Evolutionary conservation across 495 filamentous ascomycete species (phyloP), one percentile per base, ranked within the genome.

Genomic region (Beverwykella pulmonaria): DNA sequence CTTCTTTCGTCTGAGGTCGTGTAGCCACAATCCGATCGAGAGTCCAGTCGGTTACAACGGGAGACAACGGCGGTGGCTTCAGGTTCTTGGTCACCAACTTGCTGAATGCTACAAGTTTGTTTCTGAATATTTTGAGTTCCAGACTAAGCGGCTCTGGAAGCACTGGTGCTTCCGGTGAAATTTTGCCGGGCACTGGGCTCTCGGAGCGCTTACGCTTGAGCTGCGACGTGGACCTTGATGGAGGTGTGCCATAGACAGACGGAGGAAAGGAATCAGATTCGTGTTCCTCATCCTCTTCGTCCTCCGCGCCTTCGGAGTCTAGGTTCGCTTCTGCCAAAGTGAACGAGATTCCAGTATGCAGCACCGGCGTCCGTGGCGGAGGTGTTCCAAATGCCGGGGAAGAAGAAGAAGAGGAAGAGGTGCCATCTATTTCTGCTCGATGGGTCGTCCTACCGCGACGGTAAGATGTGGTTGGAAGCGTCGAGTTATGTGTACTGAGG

Each of bases 331-430:
- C 47, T 26, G 22, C 60, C 32, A 69, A 25, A 1, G 10, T 46
- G 48, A 65, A 69, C 2, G 67, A 64, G 0, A 69, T 48, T 1
- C 67, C 67, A 1, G 67, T 69, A 27, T 65, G 67, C 17, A 69
- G 48, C 30, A 41, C 41, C 19, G 59, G 65, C 12, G 46, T 52
- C 19, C 46, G 65, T 4, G 32, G 15, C 19, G 54, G 19, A 48
- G 60, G 61, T 9, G 30, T 53, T 9, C 55, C 49, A 55, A 65
- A 65, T 26, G 67, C 47, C 1, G 54, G 55, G 0, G 67, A 60
- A 1, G 67, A 69, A 22, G 52, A 46, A 10, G 54, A 47, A 0
- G 67, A 60, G 1, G 67, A 69, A 22, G 41, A 27, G 2, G 53
- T 54, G 2, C 22, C 41, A 10, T 27, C 22, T 30, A 15, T 20